phyloP scores from a whole-genome alignment of 1,139 yeast species.

The Debaryomyces coudertii region DNA sequence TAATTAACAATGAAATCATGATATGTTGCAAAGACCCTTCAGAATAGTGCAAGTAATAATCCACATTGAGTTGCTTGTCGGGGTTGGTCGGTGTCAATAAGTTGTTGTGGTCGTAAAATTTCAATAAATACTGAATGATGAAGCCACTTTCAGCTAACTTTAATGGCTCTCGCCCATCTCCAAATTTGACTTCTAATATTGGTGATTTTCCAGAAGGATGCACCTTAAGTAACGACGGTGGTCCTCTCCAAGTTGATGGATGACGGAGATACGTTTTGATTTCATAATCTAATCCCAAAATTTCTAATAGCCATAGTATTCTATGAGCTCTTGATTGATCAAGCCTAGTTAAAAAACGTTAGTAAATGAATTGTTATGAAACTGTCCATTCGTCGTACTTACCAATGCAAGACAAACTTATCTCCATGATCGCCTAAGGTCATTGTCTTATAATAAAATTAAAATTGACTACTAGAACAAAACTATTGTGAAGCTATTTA shows the following conservation, averaged over 20 bases:
- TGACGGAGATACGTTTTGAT: slow-evolving; percentile 53
- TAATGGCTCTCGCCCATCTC: slow-evolving; percentile 43
- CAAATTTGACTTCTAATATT: slow-evolving; percentile 48
- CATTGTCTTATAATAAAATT: not conserved
- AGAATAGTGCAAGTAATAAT: slow-evolving; percentile 55
- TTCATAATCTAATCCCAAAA: slow-evolving; percentile 54
- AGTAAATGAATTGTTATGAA: not conserved
- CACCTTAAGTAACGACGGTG: slow-evolving; percentile 48
- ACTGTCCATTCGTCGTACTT: slow-evolving; percentile 17
- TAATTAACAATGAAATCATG: slow-evolving; percentile 44
- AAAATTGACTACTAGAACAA: not conserved
- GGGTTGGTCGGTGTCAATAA: slow-evolving; percentile 35
- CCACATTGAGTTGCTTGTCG: slow-evolving; percentile 43
- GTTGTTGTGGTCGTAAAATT: slow-evolving; percentile 41
- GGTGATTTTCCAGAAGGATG: slow-evolving; percentile 66
- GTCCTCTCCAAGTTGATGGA: slow-evolving; percentile 46
- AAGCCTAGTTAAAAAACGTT: slow-evolving; percentile 33
- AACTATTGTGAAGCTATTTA: not conserved
- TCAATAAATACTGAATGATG: slow-evolving; percentile 47
- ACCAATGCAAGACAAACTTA: slow-evolving; percentile 36
- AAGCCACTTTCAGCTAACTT: slow-evolving; percentile 52
- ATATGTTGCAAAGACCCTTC: slow-evolving; percentile 62
- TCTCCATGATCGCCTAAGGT: slow-evolving; percentile 3
- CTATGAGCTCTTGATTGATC: slow-evolving; percentile 58
- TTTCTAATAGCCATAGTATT: slow-evolving; percentile 58